A percentile compares a stretch with the other conserved stretches of the same genome.
Evolutionary conservation across 2,329 filamentous ascomycete species (phyloP).

Genomic region (Pseudophaeomoniella oleicola): DNA sequence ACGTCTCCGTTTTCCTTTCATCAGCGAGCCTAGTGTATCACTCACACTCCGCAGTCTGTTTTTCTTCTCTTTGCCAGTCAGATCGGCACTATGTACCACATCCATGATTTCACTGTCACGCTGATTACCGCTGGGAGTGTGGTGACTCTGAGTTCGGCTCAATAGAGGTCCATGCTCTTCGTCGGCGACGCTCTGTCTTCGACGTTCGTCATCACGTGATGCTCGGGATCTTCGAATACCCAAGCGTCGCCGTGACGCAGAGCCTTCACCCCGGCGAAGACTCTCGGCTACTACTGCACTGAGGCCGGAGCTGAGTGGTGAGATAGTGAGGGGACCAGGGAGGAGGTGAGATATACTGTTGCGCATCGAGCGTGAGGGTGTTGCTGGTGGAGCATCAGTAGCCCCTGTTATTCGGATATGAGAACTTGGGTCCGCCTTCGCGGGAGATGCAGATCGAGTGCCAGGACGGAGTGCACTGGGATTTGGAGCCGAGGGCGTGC

Average conservation of each 20-base stretch:
- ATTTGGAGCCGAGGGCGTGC: background rate
- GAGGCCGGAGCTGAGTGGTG: constrained; percentile 45
- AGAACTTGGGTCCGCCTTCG: constrained; percentile 7
- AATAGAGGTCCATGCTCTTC: constrained; percentile 3
- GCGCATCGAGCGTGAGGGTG: constrained; percentile 22
- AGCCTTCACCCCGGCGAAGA: constrained; percentile 40
- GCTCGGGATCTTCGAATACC: constrained; percentile 7
- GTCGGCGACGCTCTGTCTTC: constrained; percentile 3
- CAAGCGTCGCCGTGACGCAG: constrained; percentile 6
- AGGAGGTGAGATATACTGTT: constrained; percentile 32
- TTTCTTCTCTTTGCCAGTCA: constrained; percentile 2
- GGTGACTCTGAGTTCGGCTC: background rate
- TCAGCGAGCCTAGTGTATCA: constrained; percentile 4
- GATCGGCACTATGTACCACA: constrained; percentile 3
- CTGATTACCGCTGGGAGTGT: constrained; percentile 1
- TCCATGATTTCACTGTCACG: constrained; percentile 4
- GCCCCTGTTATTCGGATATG: constrained; percentile 4
- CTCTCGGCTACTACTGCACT: constrained; percentile 52
- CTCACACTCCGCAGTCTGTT: constrained; percentile 7
- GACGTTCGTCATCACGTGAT: constrained; percentile 5
- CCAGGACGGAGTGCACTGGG: background rate
- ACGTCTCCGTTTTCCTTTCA: constrained; percentile 1
- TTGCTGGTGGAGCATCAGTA: constrained; percentile 10
- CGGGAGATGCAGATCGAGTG: constrained; percentile 6
- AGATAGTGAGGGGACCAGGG: constrained; percentile 40